phyloP scores from a whole-genome alignment of 2,329 filamentous ascomycete genomes.

The Bipolaris gigantea region DNA sequence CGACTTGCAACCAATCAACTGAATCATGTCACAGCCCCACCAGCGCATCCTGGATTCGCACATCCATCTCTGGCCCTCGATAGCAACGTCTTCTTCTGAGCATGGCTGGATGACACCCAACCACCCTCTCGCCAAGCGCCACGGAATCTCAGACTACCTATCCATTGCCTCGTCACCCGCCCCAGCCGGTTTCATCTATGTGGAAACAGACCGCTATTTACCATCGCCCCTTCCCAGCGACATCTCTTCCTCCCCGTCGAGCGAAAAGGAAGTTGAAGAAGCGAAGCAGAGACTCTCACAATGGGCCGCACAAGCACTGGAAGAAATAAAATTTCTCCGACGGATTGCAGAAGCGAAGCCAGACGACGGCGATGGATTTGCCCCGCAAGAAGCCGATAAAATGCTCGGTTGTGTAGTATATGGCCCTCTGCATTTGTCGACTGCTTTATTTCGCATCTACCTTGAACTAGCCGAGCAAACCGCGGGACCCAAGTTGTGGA shows the following conservation, averaged over 20 bases:
- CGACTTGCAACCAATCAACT: neutral
- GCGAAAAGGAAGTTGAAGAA: neutral
- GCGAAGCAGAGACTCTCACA: slow-evolving; percentile 34
- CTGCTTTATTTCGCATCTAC: slow-evolving; percentile 64
- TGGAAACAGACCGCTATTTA: slow-evolving; percentile 74
- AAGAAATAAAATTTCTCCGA: slow-evolving; percentile 71
- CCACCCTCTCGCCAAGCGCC: slow-evolving; percentile 62
- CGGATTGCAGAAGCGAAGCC: slow-evolving; percentile 66
- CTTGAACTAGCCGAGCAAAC: slow-evolving; percentile 61
- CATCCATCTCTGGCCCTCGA: slow-evolving; percentile 80
- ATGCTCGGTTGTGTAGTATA: slow-evolving; percentile 75
- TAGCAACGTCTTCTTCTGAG: slow-evolving; percentile 60
- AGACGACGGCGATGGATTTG: slow-evolving; percentile 62
- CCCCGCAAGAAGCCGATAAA: slow-evolving; percentile 52
- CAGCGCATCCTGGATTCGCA: slow-evolving; percentile 77
- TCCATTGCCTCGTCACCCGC: slow-evolving; percentile 11
- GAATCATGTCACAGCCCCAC: slow-evolving; percentile 7
- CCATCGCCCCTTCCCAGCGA: slow-evolving; percentile 13
- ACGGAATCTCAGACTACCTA: slow-evolving; percentile 66
- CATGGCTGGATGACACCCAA: slow-evolving; percentile 69
- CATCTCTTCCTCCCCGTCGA: neutral
- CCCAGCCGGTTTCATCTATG: slow-evolving; percentile 69
- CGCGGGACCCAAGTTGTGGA: slow-evolving; percentile 65
- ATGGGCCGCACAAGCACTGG: slow-evolving; percentile 69
- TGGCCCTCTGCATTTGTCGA: slow-evolving; percentile 76